phyloP scores from a whole-genome alignment of 1,284 basidiomycete species.

The Taiwanofungus camphoratus region DNA sequence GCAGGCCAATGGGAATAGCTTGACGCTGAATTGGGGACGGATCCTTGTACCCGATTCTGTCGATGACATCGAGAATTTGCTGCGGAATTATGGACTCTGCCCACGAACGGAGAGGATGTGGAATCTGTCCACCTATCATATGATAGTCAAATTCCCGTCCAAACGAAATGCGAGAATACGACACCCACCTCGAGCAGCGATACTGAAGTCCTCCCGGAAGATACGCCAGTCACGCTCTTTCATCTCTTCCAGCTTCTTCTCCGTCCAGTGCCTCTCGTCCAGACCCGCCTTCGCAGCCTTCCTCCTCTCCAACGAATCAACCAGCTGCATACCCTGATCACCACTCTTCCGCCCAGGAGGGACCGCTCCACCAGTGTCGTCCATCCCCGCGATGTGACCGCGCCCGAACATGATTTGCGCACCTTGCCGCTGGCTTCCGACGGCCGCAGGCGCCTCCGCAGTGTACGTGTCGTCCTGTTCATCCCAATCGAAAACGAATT shows the following conservation, averaged over 20 bases:
- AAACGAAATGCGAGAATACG: conserved; percentile 3
- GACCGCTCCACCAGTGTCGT: conserved; percentile 56
- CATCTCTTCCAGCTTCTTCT: conserved; percentile 94
- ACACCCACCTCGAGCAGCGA: conserved; percentile 75
- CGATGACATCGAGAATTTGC: conserved; percentile 79
- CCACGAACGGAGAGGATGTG: conserved; percentile 91
- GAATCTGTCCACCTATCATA: conserved; percentile 79
- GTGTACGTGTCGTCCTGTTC: conserved; percentile 86
- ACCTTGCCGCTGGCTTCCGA: conserved; percentile 65
- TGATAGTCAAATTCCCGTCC: too few relatives aligned
- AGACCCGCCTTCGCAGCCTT: conserved; percentile 77
- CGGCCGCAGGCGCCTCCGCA: conserved; percentile 57
- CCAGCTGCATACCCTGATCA: conserved; percentile 47
- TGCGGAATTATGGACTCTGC: conserved; percentile 80
- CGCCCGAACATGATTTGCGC: conserved; percentile 85
- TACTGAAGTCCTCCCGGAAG: conserved; percentile 97
- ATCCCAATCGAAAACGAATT: conserved; percentile 99
- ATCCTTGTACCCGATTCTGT: conserved; percentile 92
- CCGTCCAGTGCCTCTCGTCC: conserved; percentile 95
- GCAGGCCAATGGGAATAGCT: conserved; percentile 95
- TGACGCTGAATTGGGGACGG: conserved; percentile 96
- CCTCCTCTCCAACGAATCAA: conserved; percentile 76
- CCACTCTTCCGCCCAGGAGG: conserved; percentile 24
- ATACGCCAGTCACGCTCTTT: conserved; percentile 98
- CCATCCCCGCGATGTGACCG: conserved; percentile 80